Evolutionary conservation across 768 basidiomycete genomes (phyloP).

Genomic region (Psilocybe cubensis): DNA sequence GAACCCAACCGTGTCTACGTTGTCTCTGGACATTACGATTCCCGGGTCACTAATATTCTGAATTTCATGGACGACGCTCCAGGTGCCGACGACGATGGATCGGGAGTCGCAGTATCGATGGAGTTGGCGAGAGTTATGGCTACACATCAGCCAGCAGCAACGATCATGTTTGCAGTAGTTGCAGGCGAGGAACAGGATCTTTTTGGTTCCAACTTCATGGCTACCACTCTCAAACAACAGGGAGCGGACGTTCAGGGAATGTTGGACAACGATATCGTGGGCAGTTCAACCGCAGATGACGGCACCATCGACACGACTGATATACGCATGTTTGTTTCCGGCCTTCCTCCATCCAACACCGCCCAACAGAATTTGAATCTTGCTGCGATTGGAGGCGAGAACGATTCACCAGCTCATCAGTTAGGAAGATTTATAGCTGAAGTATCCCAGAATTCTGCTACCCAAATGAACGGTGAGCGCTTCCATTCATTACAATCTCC

Average conservation of each 20-base stretch:
- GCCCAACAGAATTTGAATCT: slow-evolving; percentile 35
- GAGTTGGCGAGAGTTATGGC: slow-evolving; percentile 56
- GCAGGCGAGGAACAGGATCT: slow-evolving; percentile 58
- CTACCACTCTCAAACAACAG: slow-evolving; percentile 42
- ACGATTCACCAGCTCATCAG: slow-evolving; percentile 56
- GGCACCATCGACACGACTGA: slow-evolving; percentile 48
- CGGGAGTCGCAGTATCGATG: slow-evolving; percentile 57
- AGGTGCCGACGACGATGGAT: slow-evolving; percentile 58
- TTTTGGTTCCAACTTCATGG: slow-evolving; percentile 51
- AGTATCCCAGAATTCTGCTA: slow-evolving; percentile 48
- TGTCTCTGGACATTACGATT: slow-evolving; percentile 60
- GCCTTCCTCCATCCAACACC: slow-evolving; percentile 50
- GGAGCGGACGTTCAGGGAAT: slow-evolving; percentile 58
- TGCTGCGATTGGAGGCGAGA: slow-evolving; percentile 54
- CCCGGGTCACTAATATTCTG: slow-evolving; percentile 39
- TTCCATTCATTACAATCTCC: background rate
- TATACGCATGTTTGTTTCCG: slow-evolving; percentile 55
- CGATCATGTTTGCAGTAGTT: slow-evolving; percentile 56
- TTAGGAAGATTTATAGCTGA: slow-evolving; percentile 55
- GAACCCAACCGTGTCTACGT: slow-evolving; percentile 56
- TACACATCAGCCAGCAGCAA: slow-evolving; percentile 47
- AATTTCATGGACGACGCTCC: slow-evolving; percentile 51
- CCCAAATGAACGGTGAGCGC: slow-evolving; percentile 55
- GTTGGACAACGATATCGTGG: slow-evolving; percentile 62
- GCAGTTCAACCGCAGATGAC: slow-evolving; percentile 52